Base-by-base conservation (phyloP, 2,329 filamentous ascomycete genomes). In the Graphilbum sp. region DNA sequence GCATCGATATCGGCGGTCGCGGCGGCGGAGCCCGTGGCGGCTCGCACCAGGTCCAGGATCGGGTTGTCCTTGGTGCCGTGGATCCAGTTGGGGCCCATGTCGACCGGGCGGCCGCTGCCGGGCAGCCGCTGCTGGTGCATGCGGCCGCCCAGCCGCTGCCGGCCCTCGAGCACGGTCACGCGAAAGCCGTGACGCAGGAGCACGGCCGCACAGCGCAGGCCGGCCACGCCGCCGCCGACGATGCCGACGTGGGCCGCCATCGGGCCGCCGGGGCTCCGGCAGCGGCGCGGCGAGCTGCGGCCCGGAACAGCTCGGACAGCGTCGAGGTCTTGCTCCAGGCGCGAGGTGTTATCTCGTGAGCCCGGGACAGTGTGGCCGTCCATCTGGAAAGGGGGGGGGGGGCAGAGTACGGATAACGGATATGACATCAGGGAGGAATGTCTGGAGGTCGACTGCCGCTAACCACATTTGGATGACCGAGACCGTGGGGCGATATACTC, bases 81-180 rank as follows among this genome's bases (percentile, higher is more conserved):
- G 37, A 86, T 82, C 79, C 79, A 86, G 48, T 85, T 86, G n/a
- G 79, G 76, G 1, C 80, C 80, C 24, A 69, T 54, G 45, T 75
- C 71, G n/a, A 72, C 62, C 8, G 62, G 46, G 23, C 60, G 56
- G 0, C 64, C 64, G 30, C 66, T 67, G 27, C 27, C 13, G 12
- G 58, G 54, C 4, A 75, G 57, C 18, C 50, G 53, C 36, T 61
- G 55, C 47, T 75, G 71, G 39, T 64, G 57, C 23, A 81, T 62
- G 24, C 79, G 67, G 2, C 79, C 79, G 11, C 79, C 79, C 30
- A 84, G 51, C 7, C 79, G 66, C 49, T 76, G 56, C 15, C 79
- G 64, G 9, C 70, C 80, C 52, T 86, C 79, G 16, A 84, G 58
- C 12, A 85, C 61, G 0, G 78, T 81, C 12, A 85, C 79, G 30